Evolutionary conservation across 495 filamentous ascomycete species (phyloP).

Genomic region (Hypoxylon rickii): DNA sequence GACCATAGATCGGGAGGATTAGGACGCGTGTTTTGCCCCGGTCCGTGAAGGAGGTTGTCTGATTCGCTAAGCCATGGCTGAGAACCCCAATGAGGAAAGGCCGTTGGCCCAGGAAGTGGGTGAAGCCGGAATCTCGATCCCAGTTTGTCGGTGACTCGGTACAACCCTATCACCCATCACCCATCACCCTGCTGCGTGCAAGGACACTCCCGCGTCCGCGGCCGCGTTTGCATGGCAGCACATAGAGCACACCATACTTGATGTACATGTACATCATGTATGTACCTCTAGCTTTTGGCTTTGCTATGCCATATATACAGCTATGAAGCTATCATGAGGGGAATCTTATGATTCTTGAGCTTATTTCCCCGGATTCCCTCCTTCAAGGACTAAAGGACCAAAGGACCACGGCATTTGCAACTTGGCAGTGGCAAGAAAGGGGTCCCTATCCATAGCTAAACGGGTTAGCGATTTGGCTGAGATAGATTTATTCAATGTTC

Average conservation of each 20-base stretch:
- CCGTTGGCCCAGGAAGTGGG: constrained; percentile 14
- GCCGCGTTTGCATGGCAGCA: background rate
- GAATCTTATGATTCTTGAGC: constrained; percentile 17
- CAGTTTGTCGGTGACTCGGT: constrained; percentile 27
- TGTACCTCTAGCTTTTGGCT: background rate
- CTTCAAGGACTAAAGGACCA: constrained; percentile 7
- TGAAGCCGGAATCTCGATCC: constrained; percentile 33
- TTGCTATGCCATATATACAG: background rate
- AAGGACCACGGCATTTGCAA: constrained; percentile 26
- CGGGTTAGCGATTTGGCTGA: no score
- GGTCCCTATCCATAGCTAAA: no score
- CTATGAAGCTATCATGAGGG: constrained; percentile 21
- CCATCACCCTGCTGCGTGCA: background rate
- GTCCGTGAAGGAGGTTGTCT: background rate
- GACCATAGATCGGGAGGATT: constrained; percentile 26
- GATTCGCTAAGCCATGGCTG: constrained; percentile 17
- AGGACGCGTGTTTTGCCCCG: constrained; percentile 21
- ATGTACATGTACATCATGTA: no score
- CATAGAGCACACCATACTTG: background rate
- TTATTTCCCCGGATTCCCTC: constrained; percentile 18
- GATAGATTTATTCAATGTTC: no score
- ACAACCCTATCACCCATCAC: no score
- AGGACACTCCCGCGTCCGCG: background rate
- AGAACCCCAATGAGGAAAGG: constrained; percentile 25
- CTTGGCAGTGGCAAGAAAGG: constrained; percentile 28